Conservation (phyloP, 2,329 filamentous ascomycete species). For the Diaporthe longicolla region DNA sequence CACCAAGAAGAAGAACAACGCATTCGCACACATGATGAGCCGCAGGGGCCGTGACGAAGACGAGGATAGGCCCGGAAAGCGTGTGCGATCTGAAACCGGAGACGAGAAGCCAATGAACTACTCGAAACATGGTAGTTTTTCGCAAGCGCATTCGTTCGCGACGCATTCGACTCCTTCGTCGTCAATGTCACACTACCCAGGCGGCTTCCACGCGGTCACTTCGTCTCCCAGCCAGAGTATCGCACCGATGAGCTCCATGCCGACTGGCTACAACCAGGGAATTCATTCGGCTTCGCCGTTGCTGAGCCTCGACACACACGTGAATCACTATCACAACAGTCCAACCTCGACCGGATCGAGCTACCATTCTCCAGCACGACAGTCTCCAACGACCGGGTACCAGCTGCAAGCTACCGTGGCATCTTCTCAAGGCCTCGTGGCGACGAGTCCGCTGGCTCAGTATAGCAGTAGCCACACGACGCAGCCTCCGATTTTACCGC, state of each 20-base stretch:
- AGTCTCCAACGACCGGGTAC: slow-evolving; percentile 40
- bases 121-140: slow-evolving; percentile 41
- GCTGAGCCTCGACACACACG: slow-evolving; percentile 40
- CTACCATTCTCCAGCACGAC: slow-evolving; percentile 42
- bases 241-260: slow-evolving; percentile 38
- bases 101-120: slow-evolving; percentile 37
- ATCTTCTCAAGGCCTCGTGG: slow-evolving; percentile 37
- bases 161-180: slow-evolving; percentile 39
- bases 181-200: slow-evolving; percentile 36
- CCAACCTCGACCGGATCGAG: slow-evolving; percentile 41
- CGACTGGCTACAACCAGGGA: slow-evolving; percentile 28
- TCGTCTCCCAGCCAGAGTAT: slow-evolving; percentile 40
- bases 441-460: slow-evolving; percentile 39
- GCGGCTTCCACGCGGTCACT: slow-evolving; percentile 38
- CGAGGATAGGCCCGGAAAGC: slow-evolving; percentile 40
- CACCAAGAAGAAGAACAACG: slow-evolving; percentile 61
- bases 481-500: slow-evolving; percentile 35
- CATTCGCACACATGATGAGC: slow-evolving; percentile 46
- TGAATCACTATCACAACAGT: slow-evolving; percentile 39
- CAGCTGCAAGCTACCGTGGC: slow-evolving; percentile 32
- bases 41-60: slow-evolving; percentile 35
- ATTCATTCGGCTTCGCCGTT: slow-evolving; percentile 36
- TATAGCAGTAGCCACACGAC: slow-evolving; percentile 40
- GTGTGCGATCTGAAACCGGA: slow-evolving; percentile 39
- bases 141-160: slow-evolving; percentile 38